Evolutionary conservation across 768 basidiomycete genomes (phyloP).

Genomic region (Termitomyces sp.): DNA sequence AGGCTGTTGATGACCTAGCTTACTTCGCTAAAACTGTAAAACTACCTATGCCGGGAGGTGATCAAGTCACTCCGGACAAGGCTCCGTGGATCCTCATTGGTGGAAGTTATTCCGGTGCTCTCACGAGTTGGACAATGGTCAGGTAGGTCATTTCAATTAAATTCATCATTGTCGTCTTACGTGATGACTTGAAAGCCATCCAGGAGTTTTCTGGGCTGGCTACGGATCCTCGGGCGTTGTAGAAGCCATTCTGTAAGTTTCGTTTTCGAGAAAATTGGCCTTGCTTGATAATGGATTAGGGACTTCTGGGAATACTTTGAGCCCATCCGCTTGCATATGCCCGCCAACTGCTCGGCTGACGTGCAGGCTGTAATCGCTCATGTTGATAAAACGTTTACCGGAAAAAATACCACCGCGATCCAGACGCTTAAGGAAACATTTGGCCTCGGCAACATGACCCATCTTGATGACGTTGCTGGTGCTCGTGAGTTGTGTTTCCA

Average conservation of each 20-base stretch:
- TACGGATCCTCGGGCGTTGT: constrained; percentile 66
- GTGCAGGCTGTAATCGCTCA: constrained; percentile 57
- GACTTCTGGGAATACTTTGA: constrained; percentile 74
- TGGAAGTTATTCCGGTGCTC: constrained; percentile 44
- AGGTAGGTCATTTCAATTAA: constrained; percentile 34
- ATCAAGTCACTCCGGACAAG: constrained; percentile 49
- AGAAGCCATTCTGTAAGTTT: constrained; percentile 45
- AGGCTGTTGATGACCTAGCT: constrained; percentile 67
- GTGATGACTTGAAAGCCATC: constrained; percentile 34
- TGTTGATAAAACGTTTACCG: constrained; percentile 51
- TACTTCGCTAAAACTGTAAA: constrained; percentile 64
- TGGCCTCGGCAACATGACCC: constrained; percentile 49
- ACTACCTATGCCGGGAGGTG: constrained; percentile 63
- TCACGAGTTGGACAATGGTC: constrained; percentile 63
- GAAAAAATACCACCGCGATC: constrained; percentile 39
- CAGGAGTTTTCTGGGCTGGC: constrained; percentile 57
- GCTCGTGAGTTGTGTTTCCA: constrained; percentile 30
- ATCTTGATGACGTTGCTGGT: constrained; percentile 63
- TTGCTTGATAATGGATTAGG: constrained; percentile 1
- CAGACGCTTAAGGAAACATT: constrained; percentile 50
- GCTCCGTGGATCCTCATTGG: constrained; percentile 47
- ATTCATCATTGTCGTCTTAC: not conserved
- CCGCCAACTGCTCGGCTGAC: constrained; percentile 68
- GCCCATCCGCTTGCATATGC: constrained; percentile 63
- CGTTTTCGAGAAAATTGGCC: not conserved